phyloP scores from a whole-genome alignment of 176 grass and related monocot genomes.

The Triticum urartu region DNA sequence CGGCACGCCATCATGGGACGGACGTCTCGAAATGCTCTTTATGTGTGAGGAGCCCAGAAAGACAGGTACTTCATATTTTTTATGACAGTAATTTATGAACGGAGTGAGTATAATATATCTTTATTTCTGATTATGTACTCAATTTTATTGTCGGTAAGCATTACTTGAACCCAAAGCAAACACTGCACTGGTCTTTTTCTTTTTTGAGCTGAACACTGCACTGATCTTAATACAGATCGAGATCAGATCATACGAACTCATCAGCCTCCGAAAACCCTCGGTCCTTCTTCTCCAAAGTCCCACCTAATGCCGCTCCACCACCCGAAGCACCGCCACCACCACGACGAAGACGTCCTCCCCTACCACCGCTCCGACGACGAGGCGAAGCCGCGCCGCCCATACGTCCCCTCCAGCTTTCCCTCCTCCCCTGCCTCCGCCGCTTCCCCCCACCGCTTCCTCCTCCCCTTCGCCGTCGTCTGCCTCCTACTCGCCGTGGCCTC shows the following conservation, averaged over 20 bases:
- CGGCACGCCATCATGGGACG: too few species aligned
- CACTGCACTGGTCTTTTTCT: too few species aligned
- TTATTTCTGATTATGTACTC: too few species aligned
- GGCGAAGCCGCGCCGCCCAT: conserved; percentile 61
- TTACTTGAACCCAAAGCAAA: too few species aligned
- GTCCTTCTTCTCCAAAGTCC: conserved; percentile 6
- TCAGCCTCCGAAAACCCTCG: neutral
- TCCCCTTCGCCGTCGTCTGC: conserved; percentile 58
- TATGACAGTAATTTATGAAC: too few species aligned
- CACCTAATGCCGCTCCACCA: conserved; percentile 59
- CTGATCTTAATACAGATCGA: neutral
- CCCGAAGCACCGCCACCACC: conserved; percentile 48
- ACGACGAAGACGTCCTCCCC: conserved; percentile 34
- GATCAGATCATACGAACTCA: conserved; percentile 38
- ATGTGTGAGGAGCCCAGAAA: too few species aligned
- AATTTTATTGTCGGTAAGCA: too few species aligned
- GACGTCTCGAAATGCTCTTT: too few species aligned
- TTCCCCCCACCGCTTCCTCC: conserved; percentile 34
- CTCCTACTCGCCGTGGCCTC: conserved; percentile 52
- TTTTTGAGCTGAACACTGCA: neutral
- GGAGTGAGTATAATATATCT: too few species aligned
- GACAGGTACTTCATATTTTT: too few species aligned
- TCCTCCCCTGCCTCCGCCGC: conserved; percentile 7
- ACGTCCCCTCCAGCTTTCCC: conserved; percentile 18
- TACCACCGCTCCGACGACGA: conserved; percentile 48